Percentiles rank a stretch among this genome's conserved stretches.
Evolutionary conservation across 2,329 filamentous ascomycete genomes (phyloP).

Genomic region (Dothistroma septosporum): DNA sequence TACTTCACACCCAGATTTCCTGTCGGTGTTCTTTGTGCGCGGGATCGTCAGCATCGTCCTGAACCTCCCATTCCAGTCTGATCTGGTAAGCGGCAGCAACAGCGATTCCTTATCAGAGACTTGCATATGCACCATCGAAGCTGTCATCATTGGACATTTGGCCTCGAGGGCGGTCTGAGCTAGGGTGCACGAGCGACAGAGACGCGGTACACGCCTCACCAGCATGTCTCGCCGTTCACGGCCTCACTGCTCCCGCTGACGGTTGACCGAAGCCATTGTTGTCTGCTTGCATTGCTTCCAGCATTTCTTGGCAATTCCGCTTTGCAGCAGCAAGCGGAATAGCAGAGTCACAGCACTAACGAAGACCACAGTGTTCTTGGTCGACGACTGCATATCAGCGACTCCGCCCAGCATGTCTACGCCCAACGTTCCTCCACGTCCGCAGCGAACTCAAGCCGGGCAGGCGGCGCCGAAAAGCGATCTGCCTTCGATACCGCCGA

Average conservation of each 20-base stretch:
- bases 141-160: background rate
- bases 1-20: background rate
- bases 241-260: conserved; percentile 4
- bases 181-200: background rate
- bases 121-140: background rate
- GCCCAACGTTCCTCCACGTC: conserved; percentile 60
- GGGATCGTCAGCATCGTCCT: background rate
- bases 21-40: background rate
- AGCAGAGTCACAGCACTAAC: conserved; percentile 5
- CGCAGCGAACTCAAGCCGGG: conserved; percentile 50
- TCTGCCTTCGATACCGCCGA: conserved; percentile 71
- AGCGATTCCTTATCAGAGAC: conserved; percentile 6
- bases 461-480: conserved; percentile 45
- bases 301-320: background rate
- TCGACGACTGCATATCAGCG: background rate
- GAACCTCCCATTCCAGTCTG: background rate
- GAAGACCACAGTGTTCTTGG: background rate
- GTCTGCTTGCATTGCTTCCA: conserved; percentile 2
- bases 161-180: conserved; percentile 5
- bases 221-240: conserved; percentile 5
- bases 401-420: conserved; percentile 43
- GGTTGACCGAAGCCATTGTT: conserved; percentile 2
- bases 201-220: conserved; percentile 5
- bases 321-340: conserved; percentile 2
- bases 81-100: conserved; percentile 3